Conservation (phyloP, 257 asterid species). For the Plectranthus barbatus region DNA sequence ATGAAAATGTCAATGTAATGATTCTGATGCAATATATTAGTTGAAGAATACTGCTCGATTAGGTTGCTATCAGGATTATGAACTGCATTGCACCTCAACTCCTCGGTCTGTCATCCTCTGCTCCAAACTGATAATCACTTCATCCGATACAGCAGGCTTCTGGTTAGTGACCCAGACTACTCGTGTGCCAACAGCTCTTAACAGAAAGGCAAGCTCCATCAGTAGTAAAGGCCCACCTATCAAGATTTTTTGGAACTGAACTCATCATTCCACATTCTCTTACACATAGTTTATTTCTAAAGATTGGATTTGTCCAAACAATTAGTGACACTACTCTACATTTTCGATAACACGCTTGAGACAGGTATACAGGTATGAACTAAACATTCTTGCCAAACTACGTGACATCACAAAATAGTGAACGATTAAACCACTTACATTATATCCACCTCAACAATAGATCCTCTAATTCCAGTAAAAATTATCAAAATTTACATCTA, state of each 20-base stretch:
- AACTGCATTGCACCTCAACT: constrained; percentile 46
- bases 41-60: not conserved
- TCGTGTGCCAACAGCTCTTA: constrained; percentile 61
- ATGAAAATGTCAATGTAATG: not conserved
- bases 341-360: not conserved
- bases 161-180: constrained; percentile 79
- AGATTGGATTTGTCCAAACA: not conserved
- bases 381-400: not conserved
- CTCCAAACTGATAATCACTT: constrained; percentile 59
- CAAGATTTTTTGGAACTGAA: not conserved
- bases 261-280: not conserved
- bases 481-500: not conserved
- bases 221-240: constrained; percentile 72
- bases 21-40: constrained; percentile 1
- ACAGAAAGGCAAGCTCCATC: constrained; percentile 83
- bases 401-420: not conserved
- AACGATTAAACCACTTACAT: not conserved
- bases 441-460: not conserved
- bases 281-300: not conserved
- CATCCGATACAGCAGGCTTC: constrained; percentile 48
- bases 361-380: not conserved
- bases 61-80: not conserved
- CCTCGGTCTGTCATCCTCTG: constrained; percentile 59
- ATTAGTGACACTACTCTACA: not conserved
- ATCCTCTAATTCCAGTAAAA: too few relatives aligned